Evolutionary conservation across 257 asterid species (phyloP).

Genomic region (Schizonepeta tenuifolia): DNA sequence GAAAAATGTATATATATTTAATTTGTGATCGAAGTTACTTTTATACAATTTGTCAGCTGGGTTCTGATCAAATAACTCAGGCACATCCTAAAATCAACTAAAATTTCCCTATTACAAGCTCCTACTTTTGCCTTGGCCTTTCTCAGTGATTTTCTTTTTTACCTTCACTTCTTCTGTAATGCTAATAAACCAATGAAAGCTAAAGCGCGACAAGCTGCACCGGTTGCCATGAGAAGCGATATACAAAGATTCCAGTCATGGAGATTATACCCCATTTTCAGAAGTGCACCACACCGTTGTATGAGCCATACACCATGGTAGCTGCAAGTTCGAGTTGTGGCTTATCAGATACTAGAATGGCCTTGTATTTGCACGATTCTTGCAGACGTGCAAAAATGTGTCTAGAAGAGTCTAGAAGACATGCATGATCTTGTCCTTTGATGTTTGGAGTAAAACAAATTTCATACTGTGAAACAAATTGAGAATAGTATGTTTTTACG

Average conservation of each 20-base stretch:
- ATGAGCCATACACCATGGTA: constrained; percentile 65
- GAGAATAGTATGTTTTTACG: too few relatives aligned
- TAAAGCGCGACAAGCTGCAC: constrained; percentile 53
- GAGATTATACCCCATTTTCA: constrained; percentile 46
- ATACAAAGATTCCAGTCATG: constrained; percentile 51
- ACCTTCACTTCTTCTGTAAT: constrained; percentile 44
- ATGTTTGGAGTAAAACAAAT: too few relatives aligned
- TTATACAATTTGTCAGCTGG: not conserved
- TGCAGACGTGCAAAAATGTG: too few relatives aligned
- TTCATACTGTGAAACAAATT: too few relatives aligned
- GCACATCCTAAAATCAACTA: not conserved
- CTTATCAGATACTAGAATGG: not conserved
- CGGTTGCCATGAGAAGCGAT: constrained; percentile 51
- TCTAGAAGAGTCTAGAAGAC: too few relatives aligned
- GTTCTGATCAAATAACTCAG: not conserved
- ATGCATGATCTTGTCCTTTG: not conserved
- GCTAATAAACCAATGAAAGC: constrained; percentile 61
- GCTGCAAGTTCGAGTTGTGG: constrained; percentile 37
- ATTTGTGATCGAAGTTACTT: not conserved
- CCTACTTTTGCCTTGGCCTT: not conserved
- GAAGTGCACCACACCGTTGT: constrained; percentile 63
- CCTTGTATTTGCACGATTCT: not conserved
- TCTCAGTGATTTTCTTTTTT: not conserved
- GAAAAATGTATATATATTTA: not conserved
- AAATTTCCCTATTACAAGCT: not conserved